A percentile compares a stretch with the other conserved stretches of the same genome.
These are phyloP conservation scores for Oryza meyeriana DNA, from an alignment of 176 grass and related monocot species.

Conservation along the genomic window DNA sequence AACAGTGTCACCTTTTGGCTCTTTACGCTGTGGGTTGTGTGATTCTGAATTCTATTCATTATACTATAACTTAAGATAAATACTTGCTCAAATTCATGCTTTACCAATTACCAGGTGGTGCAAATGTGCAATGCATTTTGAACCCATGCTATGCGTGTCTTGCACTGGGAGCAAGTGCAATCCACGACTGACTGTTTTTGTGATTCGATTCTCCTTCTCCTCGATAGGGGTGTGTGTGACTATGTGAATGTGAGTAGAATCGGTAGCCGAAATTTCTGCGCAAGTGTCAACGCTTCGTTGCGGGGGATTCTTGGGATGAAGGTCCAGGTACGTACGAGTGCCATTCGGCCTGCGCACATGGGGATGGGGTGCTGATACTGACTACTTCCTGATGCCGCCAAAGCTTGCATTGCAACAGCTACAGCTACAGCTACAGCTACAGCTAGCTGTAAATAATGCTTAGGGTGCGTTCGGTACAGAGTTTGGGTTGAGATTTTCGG, in stretches of 20 bases:
- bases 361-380: too few species aligned
- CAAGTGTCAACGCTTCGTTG: constrained; percentile 27
- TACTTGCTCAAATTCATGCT: neutral
- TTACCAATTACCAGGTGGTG: neutral
- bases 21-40: neutral
- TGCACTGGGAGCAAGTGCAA: neutral
- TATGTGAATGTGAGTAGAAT: neutral
- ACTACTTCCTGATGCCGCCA: neutral
- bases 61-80: too few species aligned
- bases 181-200: neutral
- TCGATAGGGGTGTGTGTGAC: neutral
- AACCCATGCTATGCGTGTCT: neutral
- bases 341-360: neutral
- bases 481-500: too few species aligned
- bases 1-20: neutral
- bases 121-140: neutral
- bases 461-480: too few species aligned
- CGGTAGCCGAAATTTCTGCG: neutral
- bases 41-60: too few species aligned
- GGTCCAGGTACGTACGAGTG: neutral
- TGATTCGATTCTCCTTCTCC: neutral
- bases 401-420: neutral
- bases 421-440: too few species aligned
- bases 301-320: neutral
- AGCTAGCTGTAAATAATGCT: neutral